These are phyloP conservation scores for Alternaria triticimaculans DNA, from an alignment of 2,329 filamentous ascomycete genomes.

Conservation along the genomic window DNA sequence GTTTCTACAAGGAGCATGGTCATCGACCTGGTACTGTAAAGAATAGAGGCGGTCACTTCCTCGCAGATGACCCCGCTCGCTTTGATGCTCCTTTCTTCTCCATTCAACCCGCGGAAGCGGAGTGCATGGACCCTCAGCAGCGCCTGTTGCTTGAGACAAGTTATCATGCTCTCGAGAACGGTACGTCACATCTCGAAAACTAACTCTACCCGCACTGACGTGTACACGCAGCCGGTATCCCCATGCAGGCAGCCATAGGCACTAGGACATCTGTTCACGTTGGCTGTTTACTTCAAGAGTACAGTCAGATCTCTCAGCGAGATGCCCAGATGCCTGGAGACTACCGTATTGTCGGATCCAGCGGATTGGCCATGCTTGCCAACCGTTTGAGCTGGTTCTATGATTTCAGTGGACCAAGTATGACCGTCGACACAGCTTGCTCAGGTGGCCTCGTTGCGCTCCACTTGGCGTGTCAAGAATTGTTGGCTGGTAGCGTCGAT, in stretches of 20 bases:
- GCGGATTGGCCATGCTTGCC: constrained; percentile 15
- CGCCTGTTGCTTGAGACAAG: constrained; percentile 33
- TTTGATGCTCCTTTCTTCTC: constrained; percentile 37
- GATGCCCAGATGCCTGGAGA: constrained; percentile 17
- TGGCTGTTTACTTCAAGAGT: constrained; percentile 21
- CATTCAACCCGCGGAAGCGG: constrained; percentile 25
- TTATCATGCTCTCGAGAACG: constrained; percentile 40
- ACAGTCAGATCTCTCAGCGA: constrained; percentile 14
- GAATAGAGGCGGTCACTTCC: constrained; percentile 26
- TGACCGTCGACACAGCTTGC: constrained; percentile 40
- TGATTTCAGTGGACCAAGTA: constrained; percentile 30
- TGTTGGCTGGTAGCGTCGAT: constrained; percentile 15
- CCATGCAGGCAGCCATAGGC: constrained; percentile 18
- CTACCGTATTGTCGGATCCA: constrained; percentile 9
- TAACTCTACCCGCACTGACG: background rate
- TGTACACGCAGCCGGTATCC: constrained; percentile 18
- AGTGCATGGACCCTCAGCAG: constrained; percentile 35
- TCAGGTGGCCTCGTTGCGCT: constrained; percentile 31
- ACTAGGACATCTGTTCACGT: constrained; percentile 27
- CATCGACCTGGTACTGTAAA: constrained; percentile 14
- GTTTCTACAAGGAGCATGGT: constrained; percentile 21
- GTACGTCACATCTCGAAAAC: background rate
- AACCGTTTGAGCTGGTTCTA: constrained; percentile 37
- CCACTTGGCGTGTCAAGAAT: constrained; percentile 26
- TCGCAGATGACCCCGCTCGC: constrained; percentile 19